Percentiles rank a stretch among this genome's conserved stretches.
phyloP scores from a whole-genome alignment of 169 alveolate genomes.

The Eimeria necatrix region DNA sequence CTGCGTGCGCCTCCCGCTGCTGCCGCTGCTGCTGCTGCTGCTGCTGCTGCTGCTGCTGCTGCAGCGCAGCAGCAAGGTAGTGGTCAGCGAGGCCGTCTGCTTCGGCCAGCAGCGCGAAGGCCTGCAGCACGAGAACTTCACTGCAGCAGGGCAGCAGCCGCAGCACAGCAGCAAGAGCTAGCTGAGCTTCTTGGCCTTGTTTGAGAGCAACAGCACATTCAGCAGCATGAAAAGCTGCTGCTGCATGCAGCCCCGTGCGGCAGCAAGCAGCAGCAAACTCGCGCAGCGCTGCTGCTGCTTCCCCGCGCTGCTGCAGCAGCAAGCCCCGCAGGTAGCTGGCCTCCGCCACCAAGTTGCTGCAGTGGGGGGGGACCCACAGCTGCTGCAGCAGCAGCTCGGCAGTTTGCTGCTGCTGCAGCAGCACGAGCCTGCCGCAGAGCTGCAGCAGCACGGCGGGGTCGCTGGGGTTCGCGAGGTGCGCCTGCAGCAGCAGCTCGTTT shows the following conservation, averaged over 20 bases:
- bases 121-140: not conserved
- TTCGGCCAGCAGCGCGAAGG: not conserved
- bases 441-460: slow-evolving; percentile 74
- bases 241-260: slow-evolving; percentile 41
- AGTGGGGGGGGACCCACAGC: slow-evolving; percentile 28
- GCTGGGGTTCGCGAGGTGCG: slow-evolving; percentile 35
- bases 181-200: not conserved
- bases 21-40: slow-evolving; percentile 52
- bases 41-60: slow-evolving; percentile 53
- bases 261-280: slow-evolving; percentile 45
- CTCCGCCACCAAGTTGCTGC: slow-evolving; percentile 36
- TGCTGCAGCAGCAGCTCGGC: slow-evolving; percentile 71
- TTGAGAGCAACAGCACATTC: not conserved
- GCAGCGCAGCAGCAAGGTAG: not conserved
- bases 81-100: slow-evolving; percentile 6
- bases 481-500: slow-evolving; percentile 46
- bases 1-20: slow-evolving; percentile 7
- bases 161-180: slow-evolving; percentile 1
- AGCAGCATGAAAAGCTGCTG: slow-evolving; percentile 24
- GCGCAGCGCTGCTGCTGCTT: slow-evolving; percentile 18
- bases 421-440: slow-evolving; percentile 54
- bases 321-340: slow-evolving; percentile 40
- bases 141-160: not conserved
- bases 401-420: slow-evolving; percentile 42
- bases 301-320: slow-evolving; percentile 72